Evolutionary conservation across 441 rosid species (phyloP), one percentile per base, ranked within the genome.

Genomic region (Isatis lusitanica): DNA sequence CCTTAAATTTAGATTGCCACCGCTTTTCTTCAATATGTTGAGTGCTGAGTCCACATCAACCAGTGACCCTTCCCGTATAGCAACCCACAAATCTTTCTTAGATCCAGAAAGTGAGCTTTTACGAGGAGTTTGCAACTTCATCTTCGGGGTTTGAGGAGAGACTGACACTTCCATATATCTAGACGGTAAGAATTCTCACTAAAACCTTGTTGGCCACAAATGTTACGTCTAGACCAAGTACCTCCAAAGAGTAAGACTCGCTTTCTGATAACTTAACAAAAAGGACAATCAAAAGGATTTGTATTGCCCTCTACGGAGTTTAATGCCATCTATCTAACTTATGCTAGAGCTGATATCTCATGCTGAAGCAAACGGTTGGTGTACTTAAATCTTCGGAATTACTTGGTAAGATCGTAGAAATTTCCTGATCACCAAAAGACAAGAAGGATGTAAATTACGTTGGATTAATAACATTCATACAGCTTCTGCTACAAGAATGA

Each of bases 1-100:
- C 79, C 98, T 85, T 64, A 84, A 69, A 80, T 96, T 89, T 21
- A 93, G 76, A 79, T 86, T 89, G 56, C 89, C 97, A 66, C 98
- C 96, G 53, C 62, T 88, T 83, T 96, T 96, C 94, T 93, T 96
- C 63, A 88, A 74, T 48, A 78, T 66, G 33, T 79, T 84, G 66
- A 96, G 74, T 9, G 94, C 90, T 42, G 80, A 85, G 47, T 93
- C 99, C 3, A 96, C 88, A 81, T 91, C 97, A 69, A 87, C 85
- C 86, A 96, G 73, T 52, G 97, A 91, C 9, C 99, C 97, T 78
- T 89, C 93, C 36, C 81, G 82, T 75, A 91, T 90, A 68, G 85
- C 84, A 77, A 83, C 78, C 93, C 98, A 89, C 71, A 96, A 33
- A 88, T 96, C 94, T 77, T 88, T 93, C 53, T 78, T 85, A 12